Percentiles rank a stretch among this genome's conserved stretches.
phyloP scores from a whole-genome alignment of 2,329 filamentous ascomycete species.

The Colletotrichum sp. region DNA sequence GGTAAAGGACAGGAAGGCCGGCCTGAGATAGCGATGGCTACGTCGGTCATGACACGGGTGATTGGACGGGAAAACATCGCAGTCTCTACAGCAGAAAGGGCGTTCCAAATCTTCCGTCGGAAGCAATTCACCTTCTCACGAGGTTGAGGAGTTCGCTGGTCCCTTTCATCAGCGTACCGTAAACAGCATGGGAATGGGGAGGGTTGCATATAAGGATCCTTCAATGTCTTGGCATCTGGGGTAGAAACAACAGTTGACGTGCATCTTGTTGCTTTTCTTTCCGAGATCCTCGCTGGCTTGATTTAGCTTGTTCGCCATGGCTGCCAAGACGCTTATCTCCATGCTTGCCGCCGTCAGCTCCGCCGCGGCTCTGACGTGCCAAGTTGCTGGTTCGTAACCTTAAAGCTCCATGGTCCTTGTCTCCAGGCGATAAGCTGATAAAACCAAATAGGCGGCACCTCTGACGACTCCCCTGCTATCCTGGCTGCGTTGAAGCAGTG shows the following conservation, averaged over 20 bases:
- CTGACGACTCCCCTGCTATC: constrained; percentile 40
- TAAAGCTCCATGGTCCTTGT: not conserved
- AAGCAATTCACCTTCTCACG: not conserved
- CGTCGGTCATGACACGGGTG: not conserved
- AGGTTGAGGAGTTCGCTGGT: not conserved
- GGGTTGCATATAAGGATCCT: not conserved
- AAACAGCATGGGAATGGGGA: not conserved
- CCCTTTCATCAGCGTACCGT: not conserved
- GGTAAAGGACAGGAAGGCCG: not conserved
- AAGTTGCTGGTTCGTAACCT: not conserved
- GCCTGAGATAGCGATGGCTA: not conserved
- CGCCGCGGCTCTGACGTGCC: not conserved
- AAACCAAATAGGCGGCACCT: constrained; percentile 27
- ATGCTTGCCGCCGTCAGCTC: not conserved
- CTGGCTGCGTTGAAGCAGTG: constrained; percentile 59
- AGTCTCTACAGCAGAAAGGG: not conserved
- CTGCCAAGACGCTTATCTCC: not conserved
- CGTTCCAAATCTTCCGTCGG: not conserved
- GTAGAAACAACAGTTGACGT: not conserved
- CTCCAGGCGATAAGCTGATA: not conserved
- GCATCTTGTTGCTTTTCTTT: not conserved
- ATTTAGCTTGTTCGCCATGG: not conserved
- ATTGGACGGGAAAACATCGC: not conserved
- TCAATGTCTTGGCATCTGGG: not conserved
- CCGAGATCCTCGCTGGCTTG: not conserved